Evolutionary conservation across 495 filamentous ascomycete species (phyloP).

Genomic region (Evernia prunastri): DNA sequence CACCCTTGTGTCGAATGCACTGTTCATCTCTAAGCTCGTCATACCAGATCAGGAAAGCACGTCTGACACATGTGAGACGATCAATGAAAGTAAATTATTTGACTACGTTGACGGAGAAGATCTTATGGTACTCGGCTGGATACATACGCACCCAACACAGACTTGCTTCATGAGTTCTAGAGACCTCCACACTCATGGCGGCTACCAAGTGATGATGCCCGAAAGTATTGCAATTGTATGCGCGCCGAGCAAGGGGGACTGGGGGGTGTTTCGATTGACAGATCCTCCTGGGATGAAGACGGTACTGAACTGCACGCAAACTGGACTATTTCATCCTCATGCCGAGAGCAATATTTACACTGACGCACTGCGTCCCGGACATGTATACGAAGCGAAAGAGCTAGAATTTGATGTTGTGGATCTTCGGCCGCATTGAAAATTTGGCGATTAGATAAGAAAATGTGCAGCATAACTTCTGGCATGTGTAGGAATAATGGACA

Average conservation of each 20-base stretch:
- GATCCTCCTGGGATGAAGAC: slow-evolving; percentile 82
- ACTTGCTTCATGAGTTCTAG: slow-evolving; percentile 96
- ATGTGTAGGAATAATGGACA: not conserved
- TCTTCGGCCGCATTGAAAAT: slow-evolving; percentile 46
- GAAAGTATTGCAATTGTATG: slow-evolving; percentile 98
- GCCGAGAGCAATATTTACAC: slow-evolving; percentile 70
- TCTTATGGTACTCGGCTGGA: slow-evolving; percentile 89
- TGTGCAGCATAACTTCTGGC: not conserved
- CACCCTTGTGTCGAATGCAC: slow-evolving; percentile 80
- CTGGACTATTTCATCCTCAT: slow-evolving; percentile 79
- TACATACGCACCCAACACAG: slow-evolving; percentile 94
- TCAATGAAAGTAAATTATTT: slow-evolving; percentile 74
- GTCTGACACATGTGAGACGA: slow-evolving; percentile 86
- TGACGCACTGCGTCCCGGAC: slow-evolving; percentile 71
- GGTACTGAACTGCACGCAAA: slow-evolving; percentile 67
- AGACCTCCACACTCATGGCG: slow-evolving; percentile 86
- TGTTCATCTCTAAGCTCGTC: slow-evolving; percentile 81
- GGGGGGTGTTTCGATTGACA: slow-evolving; percentile 87
- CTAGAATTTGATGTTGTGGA: slow-evolving; percentile 75
- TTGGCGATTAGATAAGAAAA: not conserved
- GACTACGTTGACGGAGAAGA: slow-evolving; percentile 84
- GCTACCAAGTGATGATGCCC: slow-evolving; percentile 88
- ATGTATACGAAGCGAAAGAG: slow-evolving; percentile 73
- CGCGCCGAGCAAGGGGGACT: slow-evolving; percentile 72
- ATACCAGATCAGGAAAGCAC: slow-evolving; percentile 89